Evolutionary conservation across 352 stramenopile genomes (phyloP), one percentile per base, ranked within the genome.

Genomic region (Lagenidium giganteum): DNA sequence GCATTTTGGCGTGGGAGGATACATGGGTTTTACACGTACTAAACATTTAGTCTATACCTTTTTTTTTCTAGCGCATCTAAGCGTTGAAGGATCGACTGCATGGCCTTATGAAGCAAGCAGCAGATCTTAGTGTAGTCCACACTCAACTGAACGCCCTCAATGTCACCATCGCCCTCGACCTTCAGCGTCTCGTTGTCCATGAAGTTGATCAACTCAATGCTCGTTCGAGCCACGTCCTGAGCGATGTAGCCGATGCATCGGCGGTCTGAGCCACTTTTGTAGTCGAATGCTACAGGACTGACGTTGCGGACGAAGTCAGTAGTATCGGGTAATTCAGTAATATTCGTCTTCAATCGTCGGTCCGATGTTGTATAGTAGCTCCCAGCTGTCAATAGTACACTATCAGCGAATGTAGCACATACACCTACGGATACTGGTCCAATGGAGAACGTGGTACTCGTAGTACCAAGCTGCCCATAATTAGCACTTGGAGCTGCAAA

Each of bases 101-200:
- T n/a, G n/a, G n/a, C n/a, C n/a, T n/a, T n/a, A n/a, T n/a, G n/a
- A n/a, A n/a, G n/a, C n/a, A n/a, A n/a, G n/a, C n/a, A n/a, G n/a
- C n/a, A n/a, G 8, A 39, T 48, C 7, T 8, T 23, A 38, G 26
- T 39, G 17, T 48, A 48, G 38, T 48, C 41, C 4, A 48, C 3
- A 39, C 9, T 27, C 5, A 48, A 13, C 38, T 48, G 41, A 39
- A 31, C 8, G 7, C 41, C 41, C 30, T 38, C 27, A n/a, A 22
- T n/a, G 4, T 28, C 18, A 39, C 38, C 41, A 17, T 48, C 41
- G 5, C 16, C 17, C 12, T 18, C 41, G 14, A 5, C 8, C 23
- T 29, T 48, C 17, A 48, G 4, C 27, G 32, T 45, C 17, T 38
- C 8, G 38, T 48, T 48, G 27, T 26, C 16, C 16, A 27, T 9